phyloP scores from a whole-genome alignment of 768 basidiomycete genomes.

The Suillus clintonianus region DNA sequence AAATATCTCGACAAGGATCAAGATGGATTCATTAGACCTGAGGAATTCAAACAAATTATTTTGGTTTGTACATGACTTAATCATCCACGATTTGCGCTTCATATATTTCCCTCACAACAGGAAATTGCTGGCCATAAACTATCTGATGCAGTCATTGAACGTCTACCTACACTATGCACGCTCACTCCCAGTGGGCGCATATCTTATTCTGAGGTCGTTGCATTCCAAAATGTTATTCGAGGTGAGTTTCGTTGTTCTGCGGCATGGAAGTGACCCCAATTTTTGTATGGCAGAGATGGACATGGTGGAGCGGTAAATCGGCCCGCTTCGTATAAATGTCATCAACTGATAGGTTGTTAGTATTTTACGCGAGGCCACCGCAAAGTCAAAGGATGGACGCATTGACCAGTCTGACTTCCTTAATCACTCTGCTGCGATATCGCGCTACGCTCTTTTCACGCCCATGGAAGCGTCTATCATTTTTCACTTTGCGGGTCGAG shows the following conservation, averaged over 20 bases:
- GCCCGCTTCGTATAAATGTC: neutral
- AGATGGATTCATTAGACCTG: conserved; percentile 92
- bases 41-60: conserved; percentile 95
- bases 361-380: conserved; percentile 87
- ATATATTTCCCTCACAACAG: conserved; percentile 38
- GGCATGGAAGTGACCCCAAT: conserved; percentile 3
- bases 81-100: neutral
- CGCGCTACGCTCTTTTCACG: conserved; percentile 93
- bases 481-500: conserved; percentile 95
- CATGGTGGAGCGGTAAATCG: conserved; percentile 79
- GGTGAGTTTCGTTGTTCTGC: conserved; percentile 46
- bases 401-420: conserved; percentile 97
- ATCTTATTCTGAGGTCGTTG: conserved; percentile 94
- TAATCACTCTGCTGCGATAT: conserved; percentile 80
- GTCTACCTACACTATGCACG: conserved; percentile 89
- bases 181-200: conserved; percentile 87
- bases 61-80: conserved; percentile 52
- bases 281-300: conserved; percentile 72
- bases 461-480: conserved; percentile 99
- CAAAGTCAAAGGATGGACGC: conserved; percentile 90
- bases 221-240: conserved; percentile 95
- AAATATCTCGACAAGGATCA: conserved; percentile 86
- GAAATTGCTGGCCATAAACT: conserved; percentile 98
- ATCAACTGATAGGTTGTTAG: conserved; percentile 35
- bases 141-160: conserved; percentile 89